Evolutionary conservation across 208 protist genomes (phyloP), one percentile per base, ranked within the genome.

Genomic region (Kentomonas sorsogonicus): DNA sequence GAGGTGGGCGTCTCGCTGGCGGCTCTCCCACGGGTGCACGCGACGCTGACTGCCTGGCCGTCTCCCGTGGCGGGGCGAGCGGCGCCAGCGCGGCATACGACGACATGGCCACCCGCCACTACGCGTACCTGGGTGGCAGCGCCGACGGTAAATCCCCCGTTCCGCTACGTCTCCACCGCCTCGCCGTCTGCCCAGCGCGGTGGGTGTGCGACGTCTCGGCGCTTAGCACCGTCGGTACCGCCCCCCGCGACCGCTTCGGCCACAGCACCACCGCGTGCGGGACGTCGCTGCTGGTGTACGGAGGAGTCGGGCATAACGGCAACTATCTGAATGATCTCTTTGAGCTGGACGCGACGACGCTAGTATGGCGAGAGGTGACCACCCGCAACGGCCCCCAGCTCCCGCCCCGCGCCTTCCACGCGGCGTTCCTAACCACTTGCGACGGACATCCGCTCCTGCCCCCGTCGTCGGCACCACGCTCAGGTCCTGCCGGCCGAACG

Each of bases 351-450:
- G 60, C 76, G 13, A 23, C 38, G 22, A 90, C 79, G 13, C 57
- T 43, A 38, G 82, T 93, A 13, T 93, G 86, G 86, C 61, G 86
- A 16, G 79, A 93, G 52, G 67, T 93, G 20, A 84, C 85, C 46
- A 59, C 86, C n/a, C 80, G 80, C 9, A 72, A 66, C 27, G 20
- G 53, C 34, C 55, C 70, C 15, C 53, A 53, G 1, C 55, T 86
- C 20, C 78, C 84, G 15, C 66, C 66, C 13, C 82, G 82, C 6
- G 78, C 82, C 0, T 88, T 90, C 48, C 73, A 82, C 62, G 63
- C 60, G 55, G 69, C 67, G 18, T 53, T 71, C 1, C 47, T 88
- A n/a, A n/a, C n/a, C n/a, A n/a, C n/a, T n/a, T n/a, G n/a, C n/a
- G n/a, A n/a, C n/a, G n/a, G n/a, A n/a, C n/a, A n/a, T n/a, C n/a